phyloP scores from a whole-genome alignment of 2,329 filamentous ascomycete species.

The Phaeosphaeriaceae sp. region DNA sequence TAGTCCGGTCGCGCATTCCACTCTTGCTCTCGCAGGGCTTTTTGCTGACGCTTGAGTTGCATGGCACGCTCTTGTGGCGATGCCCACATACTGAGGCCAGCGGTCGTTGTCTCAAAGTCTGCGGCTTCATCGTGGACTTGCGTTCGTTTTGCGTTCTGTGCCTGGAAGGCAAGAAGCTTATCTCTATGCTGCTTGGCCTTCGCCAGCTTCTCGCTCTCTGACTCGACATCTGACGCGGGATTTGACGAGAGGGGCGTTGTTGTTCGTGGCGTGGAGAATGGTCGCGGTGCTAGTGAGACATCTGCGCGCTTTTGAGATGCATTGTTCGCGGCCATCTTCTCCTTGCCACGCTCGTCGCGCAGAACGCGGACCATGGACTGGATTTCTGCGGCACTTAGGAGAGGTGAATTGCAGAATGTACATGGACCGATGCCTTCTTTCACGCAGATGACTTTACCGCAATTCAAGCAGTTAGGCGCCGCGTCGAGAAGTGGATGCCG shows the following conservation, averaged over 20 bases:
- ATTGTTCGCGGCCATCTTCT: conserved; percentile 84
- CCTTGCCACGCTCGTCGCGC: conserved; percentile 82
- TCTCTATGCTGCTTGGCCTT: conserved; percentile 82
- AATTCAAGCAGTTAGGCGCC: conserved; percentile 89
- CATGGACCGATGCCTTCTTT: conserved; percentile 94
- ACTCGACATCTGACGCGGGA: conserved; percentile 47
- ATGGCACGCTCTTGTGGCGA: conserved; percentile 80
- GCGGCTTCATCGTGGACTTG: conserved; percentile 86
- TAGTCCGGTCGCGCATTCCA: conserved; percentile 86
- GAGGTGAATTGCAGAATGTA: conserved; percentile 81
- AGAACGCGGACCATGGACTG: conserved; percentile 86
- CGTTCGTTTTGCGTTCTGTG: conserved; percentile 83
- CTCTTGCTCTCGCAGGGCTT: conserved; percentile 81
- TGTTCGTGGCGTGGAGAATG: conserved; percentile 59
- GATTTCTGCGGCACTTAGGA: conserved; percentile 76
- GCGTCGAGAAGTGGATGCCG: conserved; percentile 88
- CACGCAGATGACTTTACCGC: conserved; percentile 93
- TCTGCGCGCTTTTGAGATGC: conserved; percentile 71
- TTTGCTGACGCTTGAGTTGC: conserved; percentile 86
- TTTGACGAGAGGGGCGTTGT: conserved; percentile 43
- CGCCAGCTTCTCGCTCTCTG: conserved; percentile 66
- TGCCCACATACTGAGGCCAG: conserved; percentile 79
- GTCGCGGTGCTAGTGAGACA: conserved; percentile 65
- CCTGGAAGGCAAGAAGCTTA: conserved; percentile 80
- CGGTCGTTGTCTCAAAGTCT: conserved; percentile 69